These are phyloP conservation scores for Stropharia rugosoannulata DNA, from an alignment of 768 basidiomycete genomes.

Conservation along the genomic window DNA sequence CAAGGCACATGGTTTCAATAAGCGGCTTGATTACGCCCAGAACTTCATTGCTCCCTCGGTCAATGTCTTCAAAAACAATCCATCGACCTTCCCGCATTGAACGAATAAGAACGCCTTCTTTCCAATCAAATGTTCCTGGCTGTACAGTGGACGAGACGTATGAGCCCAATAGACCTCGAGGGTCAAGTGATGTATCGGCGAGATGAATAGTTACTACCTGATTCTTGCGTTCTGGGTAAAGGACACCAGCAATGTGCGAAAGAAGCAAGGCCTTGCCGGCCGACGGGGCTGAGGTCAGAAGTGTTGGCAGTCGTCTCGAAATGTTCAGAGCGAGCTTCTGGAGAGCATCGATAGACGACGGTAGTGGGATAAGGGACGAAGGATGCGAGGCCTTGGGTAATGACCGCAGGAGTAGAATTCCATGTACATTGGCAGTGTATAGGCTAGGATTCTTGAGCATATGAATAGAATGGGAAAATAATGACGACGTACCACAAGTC, in stretches of 20 bases:
- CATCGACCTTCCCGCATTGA: slow-evolving; percentile 90
- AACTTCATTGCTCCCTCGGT: slow-evolving; percentile 87
- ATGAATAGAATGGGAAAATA: background rate
- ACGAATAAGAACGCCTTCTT: slow-evolving; percentile 88
- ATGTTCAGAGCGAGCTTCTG: slow-evolving; percentile 61
- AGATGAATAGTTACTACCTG: slow-evolving; percentile 87
- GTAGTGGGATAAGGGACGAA: slow-evolving; percentile 58
- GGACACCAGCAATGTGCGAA: slow-evolving; percentile 65
- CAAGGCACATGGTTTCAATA: slow-evolving; percentile 65
- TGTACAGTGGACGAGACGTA: slow-evolving; percentile 84
- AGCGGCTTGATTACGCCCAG: slow-evolving; percentile 85
- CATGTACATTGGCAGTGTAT: slow-evolving; percentile 59
- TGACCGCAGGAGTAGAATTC: slow-evolving; percentile 62
- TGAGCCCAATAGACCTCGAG: slow-evolving; percentile 89
- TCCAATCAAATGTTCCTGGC: slow-evolving; percentile 94
- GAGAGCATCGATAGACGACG: slow-evolving; percentile 57
- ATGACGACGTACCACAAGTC: slow-evolving; percentile 53
- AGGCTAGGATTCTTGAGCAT: slow-evolving; percentile 40
- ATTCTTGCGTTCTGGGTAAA: slow-evolving; percentile 60
- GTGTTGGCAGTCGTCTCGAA: slow-evolving; percentile 70
- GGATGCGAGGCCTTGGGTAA: slow-evolving; percentile 19
- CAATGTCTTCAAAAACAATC: slow-evolving; percentile 92
- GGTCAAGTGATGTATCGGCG: slow-evolving; percentile 93
- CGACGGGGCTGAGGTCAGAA: slow-evolving; percentile 84
- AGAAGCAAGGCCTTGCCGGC: slow-evolving; percentile 86